These are phyloP conservation scores for Cydonia oblonga DNA, from an alignment of 331 rosid species.

Conservation along the genomic window DNA sequence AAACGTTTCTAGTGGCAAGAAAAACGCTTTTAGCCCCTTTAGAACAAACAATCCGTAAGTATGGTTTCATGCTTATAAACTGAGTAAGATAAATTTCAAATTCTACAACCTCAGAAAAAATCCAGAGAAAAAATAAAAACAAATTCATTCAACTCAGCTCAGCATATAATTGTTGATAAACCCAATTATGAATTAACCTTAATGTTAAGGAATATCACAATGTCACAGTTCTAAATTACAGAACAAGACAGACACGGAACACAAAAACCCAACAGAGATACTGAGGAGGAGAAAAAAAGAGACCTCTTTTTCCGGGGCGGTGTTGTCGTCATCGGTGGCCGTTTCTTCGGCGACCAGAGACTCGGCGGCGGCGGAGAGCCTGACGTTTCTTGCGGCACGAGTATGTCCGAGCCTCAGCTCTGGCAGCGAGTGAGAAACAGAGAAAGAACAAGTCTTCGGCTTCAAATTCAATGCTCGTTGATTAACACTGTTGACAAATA, in stretches of 20 bases:
- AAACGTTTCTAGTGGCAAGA: no score
- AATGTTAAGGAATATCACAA: neutral
- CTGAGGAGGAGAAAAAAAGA: neutral
- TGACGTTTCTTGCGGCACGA: neutral
- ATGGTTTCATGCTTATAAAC: neutral
- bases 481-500: neutral
- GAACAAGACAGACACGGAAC: neutral
- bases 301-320: slow-evolving; percentile 28
- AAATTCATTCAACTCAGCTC: neutral
- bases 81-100: neutral
- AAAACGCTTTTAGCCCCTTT: neutral
- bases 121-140: neutral
- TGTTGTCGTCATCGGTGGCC: slow-evolving; percentile 1
- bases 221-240: neutral
- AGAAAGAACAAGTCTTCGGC: slow-evolving; percentile 1
- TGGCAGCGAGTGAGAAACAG: slow-evolving; percentile 8
- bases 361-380: slow-evolving; percentile 25
- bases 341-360: slow-evolving; percentile 19
- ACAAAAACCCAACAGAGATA: neutral
- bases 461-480: neutral
- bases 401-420: neutral
- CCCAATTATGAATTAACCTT: neutral
- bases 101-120: neutral
- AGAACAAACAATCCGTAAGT: neutral
- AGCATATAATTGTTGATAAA: neutral